Evolutionary conservation across 345 rosid species (phyloP).

Genomic region (Camelina sativa): DNA sequence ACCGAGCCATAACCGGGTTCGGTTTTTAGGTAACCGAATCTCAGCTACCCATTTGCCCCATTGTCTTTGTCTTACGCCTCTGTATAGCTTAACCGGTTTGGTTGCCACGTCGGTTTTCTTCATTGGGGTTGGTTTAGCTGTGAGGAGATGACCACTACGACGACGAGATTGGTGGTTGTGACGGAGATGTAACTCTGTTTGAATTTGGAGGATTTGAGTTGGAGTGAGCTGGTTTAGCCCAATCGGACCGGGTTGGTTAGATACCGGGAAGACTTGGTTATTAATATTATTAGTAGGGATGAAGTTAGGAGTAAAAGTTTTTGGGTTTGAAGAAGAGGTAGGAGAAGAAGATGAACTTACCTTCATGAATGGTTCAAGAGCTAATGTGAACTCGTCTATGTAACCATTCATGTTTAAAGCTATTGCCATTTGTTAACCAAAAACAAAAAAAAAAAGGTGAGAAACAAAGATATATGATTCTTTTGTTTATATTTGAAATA

Average conservation of each 20-base stretch:
- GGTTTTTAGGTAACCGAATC: conserved; percentile 86
- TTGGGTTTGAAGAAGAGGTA: conserved; percentile 23
- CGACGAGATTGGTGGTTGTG: conserved; percentile 38
- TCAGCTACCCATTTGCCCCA: conserved; percentile 99
- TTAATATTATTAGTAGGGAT: not conserved
- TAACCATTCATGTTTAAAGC: conserved; percentile 48
- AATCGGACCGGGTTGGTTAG: conserved; percentile 54
- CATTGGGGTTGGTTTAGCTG: conserved; percentile 61
- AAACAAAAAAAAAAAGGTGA: not conserved
- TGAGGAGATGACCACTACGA: conserved; percentile 35
- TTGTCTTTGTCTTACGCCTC: conserved; percentile 93
- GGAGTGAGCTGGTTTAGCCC: conserved; percentile 71
- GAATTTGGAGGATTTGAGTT: conserved; percentile 74
- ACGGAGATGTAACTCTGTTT: conserved; percentile 52
- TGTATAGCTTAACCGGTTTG: conserved; percentile 68
- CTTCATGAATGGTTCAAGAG: conserved; percentile 70
- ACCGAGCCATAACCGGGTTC: conserved; percentile 97
- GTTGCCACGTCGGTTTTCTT: conserved; percentile 46
- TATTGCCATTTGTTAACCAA: conserved; percentile 40
- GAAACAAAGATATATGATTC: not conserved
- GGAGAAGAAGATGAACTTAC: conserved; percentile 52
- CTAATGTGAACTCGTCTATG: conserved; percentile 65
- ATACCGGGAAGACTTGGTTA: conserved; percentile 12
- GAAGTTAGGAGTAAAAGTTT: conserved; percentile 21
- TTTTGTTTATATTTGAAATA: conserved; percentile 32